Conservation (phyloP, 345 rosid genomes). For the Citrus unshiu region DNA sequence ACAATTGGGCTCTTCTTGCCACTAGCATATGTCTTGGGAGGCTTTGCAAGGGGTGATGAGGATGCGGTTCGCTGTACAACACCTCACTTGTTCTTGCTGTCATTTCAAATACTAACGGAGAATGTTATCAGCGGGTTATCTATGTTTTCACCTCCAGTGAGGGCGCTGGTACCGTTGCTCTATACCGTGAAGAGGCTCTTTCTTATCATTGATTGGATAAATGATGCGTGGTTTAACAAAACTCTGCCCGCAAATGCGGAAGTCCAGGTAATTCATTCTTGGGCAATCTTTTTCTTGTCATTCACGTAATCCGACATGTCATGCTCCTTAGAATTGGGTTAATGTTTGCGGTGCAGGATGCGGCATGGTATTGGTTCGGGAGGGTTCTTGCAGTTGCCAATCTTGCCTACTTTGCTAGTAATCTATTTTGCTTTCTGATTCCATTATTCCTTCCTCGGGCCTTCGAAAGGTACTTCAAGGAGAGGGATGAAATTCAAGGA, state of each 20-base stretch:
- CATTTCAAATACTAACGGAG: constrained; percentile 86
- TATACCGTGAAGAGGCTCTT: constrained; percentile 77
- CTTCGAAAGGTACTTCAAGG: constrained; percentile 63
- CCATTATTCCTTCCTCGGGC: constrained; percentile 82
- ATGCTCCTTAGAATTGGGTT: no score
- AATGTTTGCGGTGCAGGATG: constrained; percentile 30
- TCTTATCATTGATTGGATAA: constrained; percentile 64
- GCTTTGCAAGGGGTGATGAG: constrained; percentile 86
- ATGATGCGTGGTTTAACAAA: constrained; percentile 67
- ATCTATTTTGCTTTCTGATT: constrained; percentile 72
- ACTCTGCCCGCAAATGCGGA: constrained; percentile 48
- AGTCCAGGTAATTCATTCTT: constrained; percentile 36
- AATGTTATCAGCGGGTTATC: constrained; percentile 69
- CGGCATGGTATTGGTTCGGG: constrained; percentile 82
- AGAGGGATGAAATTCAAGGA: constrained; percentile 46
- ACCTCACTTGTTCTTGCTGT: constrained; percentile 77
- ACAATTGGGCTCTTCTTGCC: constrained; percentile 77
- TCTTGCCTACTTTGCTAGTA: constrained; percentile 56
- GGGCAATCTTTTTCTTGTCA: background rate
- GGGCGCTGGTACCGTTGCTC: constrained; percentile 75
- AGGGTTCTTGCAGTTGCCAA: constrained; percentile 59
- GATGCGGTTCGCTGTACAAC: constrained; percentile 74
- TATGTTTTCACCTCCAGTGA: constrained; percentile 76
- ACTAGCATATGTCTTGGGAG: constrained; percentile 79
- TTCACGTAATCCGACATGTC: background rate